A percentile compares a stretch with the other conserved stretches of the same genome.
These are phyloP conservation scores for Amanita muscaria DNA, from an alignment of 768 basidiomycete species.

Conservation along the genomic window DNA sequence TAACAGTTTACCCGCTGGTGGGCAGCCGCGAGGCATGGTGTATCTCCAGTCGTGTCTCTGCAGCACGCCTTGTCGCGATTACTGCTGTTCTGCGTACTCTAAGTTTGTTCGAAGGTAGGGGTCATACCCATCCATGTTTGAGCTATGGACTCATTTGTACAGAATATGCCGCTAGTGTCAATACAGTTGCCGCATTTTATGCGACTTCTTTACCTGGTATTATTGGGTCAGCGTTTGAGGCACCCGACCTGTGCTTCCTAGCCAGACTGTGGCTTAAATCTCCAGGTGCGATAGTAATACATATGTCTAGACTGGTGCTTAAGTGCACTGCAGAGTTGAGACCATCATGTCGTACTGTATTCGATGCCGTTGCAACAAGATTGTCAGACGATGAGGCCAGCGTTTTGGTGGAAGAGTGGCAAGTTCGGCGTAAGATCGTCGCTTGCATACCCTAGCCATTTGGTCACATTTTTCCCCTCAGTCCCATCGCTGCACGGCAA, in stretches of 20 bases:
- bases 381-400: constrained; percentile 62
- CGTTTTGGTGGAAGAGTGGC: constrained; percentile 51
- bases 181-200: constrained; percentile 75
- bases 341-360: constrained; percentile 66
- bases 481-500: constrained; percentile 57
- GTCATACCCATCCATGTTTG: not conserved
- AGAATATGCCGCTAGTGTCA: constrained; percentile 66
- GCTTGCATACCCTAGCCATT: not conserved
- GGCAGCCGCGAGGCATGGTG: constrained; percentile 50
- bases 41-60: constrained; percentile 63
- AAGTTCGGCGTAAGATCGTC: constrained; percentile 41
- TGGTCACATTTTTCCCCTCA: constrained; percentile 17
- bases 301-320: constrained; percentile 1
- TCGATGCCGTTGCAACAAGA: constrained; percentile 64
- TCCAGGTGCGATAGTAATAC: constrained; percentile 39
- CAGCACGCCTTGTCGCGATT: constrained; percentile 60
- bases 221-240: constrained; percentile 51
- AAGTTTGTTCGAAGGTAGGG: constrained; percentile 59
- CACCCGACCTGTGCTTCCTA: constrained; percentile 66
- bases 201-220: constrained; percentile 55
- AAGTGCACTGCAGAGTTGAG: constrained; percentile 55
- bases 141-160: constrained; percentile 4
- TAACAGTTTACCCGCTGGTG: constrained; percentile 32
- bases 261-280: constrained; percentile 71
- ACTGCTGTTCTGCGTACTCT: constrained; percentile 60